phyloP scores from a whole-genome alignment of 148 eudicot species.

The Drosera capensis region DNA sequence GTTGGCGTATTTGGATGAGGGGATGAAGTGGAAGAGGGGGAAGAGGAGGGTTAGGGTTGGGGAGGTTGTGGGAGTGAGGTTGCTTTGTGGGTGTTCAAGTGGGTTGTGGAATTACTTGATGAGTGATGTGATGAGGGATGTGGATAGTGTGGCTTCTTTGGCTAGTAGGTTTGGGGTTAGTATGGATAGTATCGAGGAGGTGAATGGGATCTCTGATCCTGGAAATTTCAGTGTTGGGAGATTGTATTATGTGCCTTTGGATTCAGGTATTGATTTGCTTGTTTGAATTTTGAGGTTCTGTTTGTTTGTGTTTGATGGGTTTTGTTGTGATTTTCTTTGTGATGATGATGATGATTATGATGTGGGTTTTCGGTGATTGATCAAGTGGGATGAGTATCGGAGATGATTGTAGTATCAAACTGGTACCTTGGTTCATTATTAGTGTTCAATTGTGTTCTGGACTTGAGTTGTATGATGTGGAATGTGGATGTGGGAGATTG shows the following conservation, averaged over 20 bases:
- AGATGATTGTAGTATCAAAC: too few relatives aligned
- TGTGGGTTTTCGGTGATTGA: too few relatives aligned
- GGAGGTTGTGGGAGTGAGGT: constrained; percentile 42
- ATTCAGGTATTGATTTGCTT: constrained; percentile 41
- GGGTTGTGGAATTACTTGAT: constrained; percentile 88
- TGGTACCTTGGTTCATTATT: too few relatives aligned
- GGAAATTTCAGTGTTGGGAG: constrained; percentile 63
- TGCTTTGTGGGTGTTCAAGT: constrained; percentile 94
- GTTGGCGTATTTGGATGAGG: constrained; percentile 35
- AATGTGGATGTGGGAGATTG: too few relatives aligned
- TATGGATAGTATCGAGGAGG: constrained; percentile 81
- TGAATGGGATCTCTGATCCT: constrained; percentile 67
- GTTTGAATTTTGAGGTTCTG: neutral
- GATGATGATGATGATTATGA: too few relatives aligned
- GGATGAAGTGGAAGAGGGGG: constrained; percentile 13
- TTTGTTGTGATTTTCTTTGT: too few relatives aligned
- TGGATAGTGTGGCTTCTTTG: constrained; percentile 60
- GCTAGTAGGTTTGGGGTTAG: constrained; percentile 96
- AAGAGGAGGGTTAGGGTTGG: constrained; percentile 30
- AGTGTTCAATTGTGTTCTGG: too few relatives aligned
- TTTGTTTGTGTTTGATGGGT: neutral
- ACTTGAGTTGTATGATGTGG: too few relatives aligned
- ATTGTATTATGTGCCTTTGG: constrained; percentile 64
- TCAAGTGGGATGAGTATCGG: too few relatives aligned
- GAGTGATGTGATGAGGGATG: constrained; percentile 89